Percentiles rank a stretch among this genome's conserved stretches.
phyloP scores from a whole-genome alignment of 176 grass and related monocot species.

The Areca catechu region DNA sequence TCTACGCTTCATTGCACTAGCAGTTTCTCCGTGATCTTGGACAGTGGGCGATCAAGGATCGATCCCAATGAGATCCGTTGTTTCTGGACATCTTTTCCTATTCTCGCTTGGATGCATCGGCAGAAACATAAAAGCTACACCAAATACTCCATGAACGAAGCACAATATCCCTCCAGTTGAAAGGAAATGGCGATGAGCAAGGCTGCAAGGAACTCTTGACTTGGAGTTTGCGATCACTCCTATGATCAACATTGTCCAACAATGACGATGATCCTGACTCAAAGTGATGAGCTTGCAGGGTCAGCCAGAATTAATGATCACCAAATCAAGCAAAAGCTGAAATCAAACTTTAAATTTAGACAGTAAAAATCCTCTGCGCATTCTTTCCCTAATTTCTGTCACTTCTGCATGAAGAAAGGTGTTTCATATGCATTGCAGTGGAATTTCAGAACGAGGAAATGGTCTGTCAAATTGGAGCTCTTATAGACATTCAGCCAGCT shows the following conservation, averaged over 20 bases:
- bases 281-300: background rate
- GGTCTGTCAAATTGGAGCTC: too few species aligned
- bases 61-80: conserved; percentile 15
- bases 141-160: conserved; percentile 67
- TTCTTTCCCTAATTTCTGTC: too few species aligned
- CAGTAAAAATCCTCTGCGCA: too few species aligned
- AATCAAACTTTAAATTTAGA: too few species aligned
- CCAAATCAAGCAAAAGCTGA: too few species aligned
- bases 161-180: conserved; percentile 65
- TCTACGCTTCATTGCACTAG: too few species aligned
- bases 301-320: background rate
- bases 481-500: too few species aligned
- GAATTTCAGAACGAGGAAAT: too few species aligned
- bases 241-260: conserved; percentile 52
- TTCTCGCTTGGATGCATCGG: conserved; percentile 38
- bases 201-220: conserved; percentile 22
- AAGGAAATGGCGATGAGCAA: conserved; percentile 53
- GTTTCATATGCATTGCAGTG: too few species aligned
- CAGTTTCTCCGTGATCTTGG: background rate
- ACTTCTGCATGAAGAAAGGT: too few species aligned
- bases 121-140: conserved; percentile 64
- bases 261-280: conserved; percentile 43
- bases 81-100: conserved; percentile 11
- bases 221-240: conserved; percentile 33
- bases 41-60: conserved; percentile 5